Percentiles rank a stretch among this genome's conserved stretches.
These are phyloP conservation scores for Hanseniaspora hatyaiensis DNA, from an alignment of 805 yeast species.

Conservation along the genomic window DNA sequence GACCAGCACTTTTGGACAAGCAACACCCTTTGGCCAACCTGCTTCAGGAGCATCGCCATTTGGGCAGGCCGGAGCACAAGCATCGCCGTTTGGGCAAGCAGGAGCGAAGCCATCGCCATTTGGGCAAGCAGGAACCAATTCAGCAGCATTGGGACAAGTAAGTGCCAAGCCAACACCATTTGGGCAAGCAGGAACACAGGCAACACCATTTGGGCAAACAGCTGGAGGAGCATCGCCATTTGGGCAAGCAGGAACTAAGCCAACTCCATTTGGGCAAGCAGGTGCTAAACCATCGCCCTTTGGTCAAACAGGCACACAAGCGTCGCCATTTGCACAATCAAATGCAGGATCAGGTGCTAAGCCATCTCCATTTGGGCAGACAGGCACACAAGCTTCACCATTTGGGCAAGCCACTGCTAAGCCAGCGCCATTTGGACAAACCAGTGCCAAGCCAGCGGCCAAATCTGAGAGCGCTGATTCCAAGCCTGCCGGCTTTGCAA, in stretches of 20 bases:
- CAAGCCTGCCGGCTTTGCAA: background rate
- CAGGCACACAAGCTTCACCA: background rate
- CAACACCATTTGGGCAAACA: constrained; percentile 7
- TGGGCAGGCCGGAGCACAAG: background rate
- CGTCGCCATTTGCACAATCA: too few relatives aligned
- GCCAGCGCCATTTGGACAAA: background rate
- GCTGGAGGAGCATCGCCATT: background rate
- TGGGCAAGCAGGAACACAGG: background rate
- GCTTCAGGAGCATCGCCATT: background rate
- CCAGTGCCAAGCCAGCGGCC: background rate
- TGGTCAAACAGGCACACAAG: background rate
- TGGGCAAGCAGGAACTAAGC: background rate
- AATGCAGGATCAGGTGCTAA: too few relatives aligned
- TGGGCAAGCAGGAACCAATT: background rate
- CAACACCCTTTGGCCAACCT: constrained; percentile 2
- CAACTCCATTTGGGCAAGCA: constrained; percentile 1
- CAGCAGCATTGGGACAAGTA: too few relatives aligned
- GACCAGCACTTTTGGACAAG: background rate
- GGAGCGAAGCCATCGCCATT: background rate
- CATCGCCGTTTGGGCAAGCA: constrained; percentile 1
- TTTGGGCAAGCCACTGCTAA: background rate
- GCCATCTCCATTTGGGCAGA: background rate
- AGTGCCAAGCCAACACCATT: too few relatives aligned
- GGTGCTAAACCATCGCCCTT: background rate
- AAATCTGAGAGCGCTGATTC: background rate